Conservation (phyloP, 805 yeast species). For the Candida xiaguanensis region DNA sequence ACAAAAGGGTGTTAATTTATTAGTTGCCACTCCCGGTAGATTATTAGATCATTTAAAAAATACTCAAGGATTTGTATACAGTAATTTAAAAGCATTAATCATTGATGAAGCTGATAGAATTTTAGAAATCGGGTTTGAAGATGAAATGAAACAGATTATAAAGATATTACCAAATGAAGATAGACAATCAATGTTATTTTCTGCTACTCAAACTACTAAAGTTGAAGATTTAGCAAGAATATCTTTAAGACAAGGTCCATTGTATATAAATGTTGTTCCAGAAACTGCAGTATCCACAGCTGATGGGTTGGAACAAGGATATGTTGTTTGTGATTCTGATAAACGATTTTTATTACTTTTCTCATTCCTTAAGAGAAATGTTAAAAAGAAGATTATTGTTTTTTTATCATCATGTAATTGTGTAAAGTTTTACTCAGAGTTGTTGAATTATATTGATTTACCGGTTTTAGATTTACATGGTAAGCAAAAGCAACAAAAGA, state of each 20-base stretch:
- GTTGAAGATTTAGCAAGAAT: slow-evolving; percentile 98
- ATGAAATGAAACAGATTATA: slow-evolving; percentile 96
- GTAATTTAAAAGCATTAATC: slow-evolving; percentile 87
- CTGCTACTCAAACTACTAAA: slow-evolving; percentile 99
- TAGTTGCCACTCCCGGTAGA: slow-evolving; percentile 98
- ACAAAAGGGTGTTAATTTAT: slow-evolving; percentile 85
- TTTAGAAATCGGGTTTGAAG: slow-evolving; percentile 96
- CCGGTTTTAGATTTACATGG: slow-evolving; percentile 98
- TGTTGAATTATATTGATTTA: slow-evolving; percentile 90
- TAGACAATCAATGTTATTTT: slow-evolving; percentile 94
- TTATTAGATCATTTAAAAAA: slow-evolving; percentile 94
- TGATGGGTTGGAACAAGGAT: slow-evolving; percentile 97
- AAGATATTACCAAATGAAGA: slow-evolving; percentile 88
- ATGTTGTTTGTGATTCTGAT: slow-evolving; percentile 95
- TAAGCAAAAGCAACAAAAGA: slow-evolving; percentile 96
- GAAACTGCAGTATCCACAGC: slow-evolving; percentile 85
- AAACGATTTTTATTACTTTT: slow-evolving; percentile 86
- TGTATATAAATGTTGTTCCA: slow-evolving; percentile 88
- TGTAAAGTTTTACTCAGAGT: slow-evolving; percentile 93
- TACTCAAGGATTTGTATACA: slow-evolving; percentile 89
- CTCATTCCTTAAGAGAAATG: slow-evolving; percentile 89
- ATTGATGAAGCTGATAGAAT: slow-evolving; percentile 99
- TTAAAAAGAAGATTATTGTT: slow-evolving; percentile 89
- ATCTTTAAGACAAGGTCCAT: slow-evolving; percentile 89
- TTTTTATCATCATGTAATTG: slow-evolving; percentile 95